These are phyloP conservation scores for Hirschioporus abietinus DNA, from an alignment of 768 basidiomycete genomes.

Conservation along the genomic window DNA sequence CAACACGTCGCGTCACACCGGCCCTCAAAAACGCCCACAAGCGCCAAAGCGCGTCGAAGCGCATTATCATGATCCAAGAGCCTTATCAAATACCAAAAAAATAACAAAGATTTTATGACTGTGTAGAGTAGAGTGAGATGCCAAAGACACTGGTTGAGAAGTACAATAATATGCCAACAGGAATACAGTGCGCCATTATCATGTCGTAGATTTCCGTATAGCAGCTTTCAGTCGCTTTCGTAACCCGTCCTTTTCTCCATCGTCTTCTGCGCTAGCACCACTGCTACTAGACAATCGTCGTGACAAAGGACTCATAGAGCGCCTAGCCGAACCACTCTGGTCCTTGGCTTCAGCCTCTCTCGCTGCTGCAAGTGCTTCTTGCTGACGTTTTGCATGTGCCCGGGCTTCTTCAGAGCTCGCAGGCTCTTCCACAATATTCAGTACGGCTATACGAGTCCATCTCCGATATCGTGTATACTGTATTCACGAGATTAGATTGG, in stretches of 20 bases:
- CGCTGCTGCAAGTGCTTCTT: not conserved
- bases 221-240: not conserved
- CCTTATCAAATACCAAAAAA: not conserved
- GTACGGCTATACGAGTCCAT: slow-evolving; percentile 81
- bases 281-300: not conserved
- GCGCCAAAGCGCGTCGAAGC: not conserved
- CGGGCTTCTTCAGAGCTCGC: not conserved
- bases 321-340: not conserved
- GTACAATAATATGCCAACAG: not conserved
- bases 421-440: slow-evolving; percentile 63
- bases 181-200: not conserved
- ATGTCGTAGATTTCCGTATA: slow-evolving; percentile 1
- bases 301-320: not conserved
- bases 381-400: not conserved
- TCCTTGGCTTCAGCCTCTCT: not conserved
- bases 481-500: slow-evolving; percentile 3
- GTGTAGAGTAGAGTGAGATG: not conserved
- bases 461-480: slow-evolving; percentile 82
- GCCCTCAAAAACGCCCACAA: not conserved
- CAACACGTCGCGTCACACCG: not conserved
- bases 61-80: no score
- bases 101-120: not conserved
- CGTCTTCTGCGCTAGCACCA: not conserved
- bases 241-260: not conserved
- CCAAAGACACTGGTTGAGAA: not conserved